A percentile compares a stretch with the other conserved stretches of the same genome.
These are phyloP conservation scores for Eutrema yunnanense DNA, from an alignment of 345 rosid species.

Conservation along the genomic window DNA sequence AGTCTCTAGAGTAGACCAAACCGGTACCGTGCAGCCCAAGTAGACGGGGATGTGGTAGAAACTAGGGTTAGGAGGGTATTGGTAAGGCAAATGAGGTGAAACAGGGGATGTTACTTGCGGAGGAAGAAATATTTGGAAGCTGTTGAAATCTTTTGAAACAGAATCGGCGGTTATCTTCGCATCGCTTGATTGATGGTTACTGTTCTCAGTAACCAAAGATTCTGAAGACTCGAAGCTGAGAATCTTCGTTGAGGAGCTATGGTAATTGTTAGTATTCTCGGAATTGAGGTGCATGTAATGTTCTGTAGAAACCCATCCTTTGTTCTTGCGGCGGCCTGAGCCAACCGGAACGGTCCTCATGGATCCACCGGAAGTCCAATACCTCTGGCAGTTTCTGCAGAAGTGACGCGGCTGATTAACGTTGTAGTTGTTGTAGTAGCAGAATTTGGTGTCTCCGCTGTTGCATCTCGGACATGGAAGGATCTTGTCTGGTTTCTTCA, in stretches of 20 bases:
- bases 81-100: conserved; percentile 38
- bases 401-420: conserved; percentile 84
- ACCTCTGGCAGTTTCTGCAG: conserved; percentile 80
- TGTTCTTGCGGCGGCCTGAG: conserved; percentile 81
- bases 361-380: conserved; percentile 89
- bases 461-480: conserved; percentile 82
- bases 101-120: conserved; percentile 20
- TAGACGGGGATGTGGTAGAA: conserved; percentile 45
- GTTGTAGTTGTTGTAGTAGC: conserved; percentile 82
- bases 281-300: conserved; percentile 14
- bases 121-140: conserved; percentile 26
- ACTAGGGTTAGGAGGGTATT: conserved; percentile 29
- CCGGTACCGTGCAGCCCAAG: conserved; percentile 33
- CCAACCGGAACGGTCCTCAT: conserved; percentile 83
- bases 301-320: conserved; percentile 40
- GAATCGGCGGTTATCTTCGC: background rate
- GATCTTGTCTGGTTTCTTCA: conserved; percentile 64
- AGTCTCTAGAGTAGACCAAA: conserved; percentile 14
- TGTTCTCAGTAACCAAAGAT: conserved; percentile 11
- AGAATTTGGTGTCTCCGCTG: conserved; percentile 69
- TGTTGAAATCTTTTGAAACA: conserved; percentile 7
- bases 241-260: conserved; percentile 36
- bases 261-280: conserved; percentile 17
- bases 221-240: conserved; percentile 50
- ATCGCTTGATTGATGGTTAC: background rate